Evolutionary conservation across 1,284 basidiomycete species (phyloP).

Genomic region (Ustilago hordei): DNA sequence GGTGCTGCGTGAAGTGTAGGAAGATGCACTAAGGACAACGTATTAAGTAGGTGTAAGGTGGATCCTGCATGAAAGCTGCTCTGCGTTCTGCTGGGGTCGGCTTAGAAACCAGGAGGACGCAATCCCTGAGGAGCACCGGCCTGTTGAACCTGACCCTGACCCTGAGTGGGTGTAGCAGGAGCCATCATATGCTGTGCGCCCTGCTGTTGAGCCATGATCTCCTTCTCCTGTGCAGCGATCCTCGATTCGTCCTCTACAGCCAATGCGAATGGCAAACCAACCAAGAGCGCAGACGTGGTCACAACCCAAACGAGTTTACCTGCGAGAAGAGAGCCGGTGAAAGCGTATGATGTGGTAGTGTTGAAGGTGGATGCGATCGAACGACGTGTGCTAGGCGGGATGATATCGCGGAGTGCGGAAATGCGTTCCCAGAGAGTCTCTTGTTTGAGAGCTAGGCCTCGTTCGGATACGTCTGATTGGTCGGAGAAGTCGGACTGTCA

Average conservation of each 20-base stretch:
- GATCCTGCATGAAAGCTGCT: background rate
- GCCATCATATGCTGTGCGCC: conserved; percentile 77
- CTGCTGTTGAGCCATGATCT: conserved; percentile 90
- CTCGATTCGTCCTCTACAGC: conserved; percentile 95
- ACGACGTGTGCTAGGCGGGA: conserved; percentile 88
- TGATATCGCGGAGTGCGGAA: conserved; percentile 91
- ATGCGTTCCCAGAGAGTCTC: conserved; percentile 92
- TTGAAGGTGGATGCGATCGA: conserved; percentile 77
- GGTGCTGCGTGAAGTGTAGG: too few species aligned
- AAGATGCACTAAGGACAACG: too few species aligned
- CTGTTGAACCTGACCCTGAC: conserved; percentile 18
- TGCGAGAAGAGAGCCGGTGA: conserved; percentile 76
- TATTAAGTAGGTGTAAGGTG: too few species aligned
- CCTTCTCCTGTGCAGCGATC: conserved; percentile 92
- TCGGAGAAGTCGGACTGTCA: conserved; percentile 56
- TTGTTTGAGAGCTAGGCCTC: conserved; percentile 53
- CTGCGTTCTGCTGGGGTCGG: background rate
- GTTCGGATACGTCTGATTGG: conserved; percentile 62
- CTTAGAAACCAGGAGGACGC: conserved; percentile 65
- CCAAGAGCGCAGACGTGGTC: conserved; percentile 90
- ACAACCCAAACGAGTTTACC: conserved; percentile 94
- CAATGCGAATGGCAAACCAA: conserved; percentile 91
- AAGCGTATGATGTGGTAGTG: conserved; percentile 75
- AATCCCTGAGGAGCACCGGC: conserved; percentile 47
- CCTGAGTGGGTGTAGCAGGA: conserved; percentile 9